Conservation (phyloP, 78 protist species). For the Speleostelium caveatum region DNA sequence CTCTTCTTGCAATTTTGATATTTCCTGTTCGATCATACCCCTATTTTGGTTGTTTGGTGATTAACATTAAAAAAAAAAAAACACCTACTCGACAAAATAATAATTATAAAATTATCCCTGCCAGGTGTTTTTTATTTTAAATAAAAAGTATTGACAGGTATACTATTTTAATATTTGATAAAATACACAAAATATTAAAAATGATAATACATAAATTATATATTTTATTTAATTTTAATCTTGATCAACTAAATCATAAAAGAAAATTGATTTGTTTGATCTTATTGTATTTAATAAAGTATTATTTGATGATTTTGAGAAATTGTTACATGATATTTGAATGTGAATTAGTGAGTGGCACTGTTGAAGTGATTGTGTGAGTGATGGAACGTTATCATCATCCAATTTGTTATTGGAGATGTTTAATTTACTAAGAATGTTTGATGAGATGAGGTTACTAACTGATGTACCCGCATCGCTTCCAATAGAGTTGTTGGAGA, state of each 20-base stretch:
- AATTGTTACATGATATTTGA: slow-evolving; percentile 61
- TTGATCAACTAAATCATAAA: slow-evolving; percentile 66
- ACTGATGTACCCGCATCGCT: not conserved
- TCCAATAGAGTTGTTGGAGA: slow-evolving; percentile 33
- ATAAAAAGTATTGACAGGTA: too few species aligned
- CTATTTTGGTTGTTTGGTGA: too few species aligned
- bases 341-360: slow-evolving; percentile 28
- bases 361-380: not conserved
- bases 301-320: slow-evolving; percentile 57
- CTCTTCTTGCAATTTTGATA: too few species aligned
- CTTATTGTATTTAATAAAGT: slow-evolving; percentile 18
- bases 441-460: not conserved
- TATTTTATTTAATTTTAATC: not conserved
- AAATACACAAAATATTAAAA: too few species aligned
- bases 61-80: too few species aligned
- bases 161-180: too few species aligned
- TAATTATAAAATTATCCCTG: too few species aligned
- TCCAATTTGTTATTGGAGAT: slow-evolving; percentile 45
- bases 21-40: too few species aligned
- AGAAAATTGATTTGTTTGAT: slow-evolving; percentile 62
- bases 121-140: too few species aligned
- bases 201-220: too few species aligned
- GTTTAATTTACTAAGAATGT: slow-evolving; percentile 25
- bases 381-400: slow-evolving; percentile 22
- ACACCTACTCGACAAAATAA: too few species aligned